These are phyloP conservation scores for Plenodomus lindquistii DNA, from an alignment of 2,329 filamentous ascomycete species.

Conservation along the genomic window DNA sequence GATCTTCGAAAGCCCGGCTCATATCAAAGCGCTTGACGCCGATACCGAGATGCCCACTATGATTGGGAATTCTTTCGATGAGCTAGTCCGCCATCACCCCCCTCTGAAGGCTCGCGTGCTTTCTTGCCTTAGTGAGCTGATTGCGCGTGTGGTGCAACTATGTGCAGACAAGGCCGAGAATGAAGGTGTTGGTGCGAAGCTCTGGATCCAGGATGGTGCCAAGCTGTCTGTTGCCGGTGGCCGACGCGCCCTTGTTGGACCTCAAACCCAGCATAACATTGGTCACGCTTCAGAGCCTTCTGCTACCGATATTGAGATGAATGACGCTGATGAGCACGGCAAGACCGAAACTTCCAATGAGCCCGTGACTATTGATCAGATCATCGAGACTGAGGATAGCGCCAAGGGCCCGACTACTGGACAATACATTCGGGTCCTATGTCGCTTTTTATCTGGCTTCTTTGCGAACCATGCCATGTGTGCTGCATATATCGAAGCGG, in stretches of 20 bases:
- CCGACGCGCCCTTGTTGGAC: constrained; percentile 49
- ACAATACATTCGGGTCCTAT: constrained; percentile 74
- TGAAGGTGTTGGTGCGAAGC: constrained; percentile 75
- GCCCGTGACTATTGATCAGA: constrained; percentile 40
- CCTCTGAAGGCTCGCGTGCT: constrained; percentile 78
- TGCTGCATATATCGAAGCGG: constrained; percentile 72
- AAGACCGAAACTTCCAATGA: constrained; percentile 13
- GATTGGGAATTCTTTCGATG: constrained; percentile 86
- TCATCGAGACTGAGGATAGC: constrained; percentile 55
- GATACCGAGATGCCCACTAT: constrained; percentile 73
- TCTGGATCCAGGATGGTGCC: constrained; percentile 66
- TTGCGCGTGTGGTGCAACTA: constrained; percentile 76
- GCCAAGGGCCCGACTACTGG: constrained; percentile 57
- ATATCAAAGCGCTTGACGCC: constrained; percentile 80
- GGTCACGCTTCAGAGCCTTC: constrained; percentile 14
- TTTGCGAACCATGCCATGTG: constrained; percentile 75
- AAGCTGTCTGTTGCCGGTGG: constrained; percentile 64
- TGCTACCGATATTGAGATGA: constrained; percentile 64
- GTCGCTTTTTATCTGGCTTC: constrained; percentile 78
- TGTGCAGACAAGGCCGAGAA: constrained; percentile 71
- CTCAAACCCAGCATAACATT: constrained; percentile 40
- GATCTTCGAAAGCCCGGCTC: constrained; percentile 91
- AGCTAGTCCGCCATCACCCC: constrained; percentile 92
- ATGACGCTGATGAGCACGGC: constrained; percentile 49
- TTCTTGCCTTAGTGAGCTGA: constrained; percentile 85